Percentiles rank a stretch among this genome's conserved stretches.
phyloP scores from a whole-genome alignment of 495 filamentous ascomycete genomes.

The Trichoderma virens region DNA sequence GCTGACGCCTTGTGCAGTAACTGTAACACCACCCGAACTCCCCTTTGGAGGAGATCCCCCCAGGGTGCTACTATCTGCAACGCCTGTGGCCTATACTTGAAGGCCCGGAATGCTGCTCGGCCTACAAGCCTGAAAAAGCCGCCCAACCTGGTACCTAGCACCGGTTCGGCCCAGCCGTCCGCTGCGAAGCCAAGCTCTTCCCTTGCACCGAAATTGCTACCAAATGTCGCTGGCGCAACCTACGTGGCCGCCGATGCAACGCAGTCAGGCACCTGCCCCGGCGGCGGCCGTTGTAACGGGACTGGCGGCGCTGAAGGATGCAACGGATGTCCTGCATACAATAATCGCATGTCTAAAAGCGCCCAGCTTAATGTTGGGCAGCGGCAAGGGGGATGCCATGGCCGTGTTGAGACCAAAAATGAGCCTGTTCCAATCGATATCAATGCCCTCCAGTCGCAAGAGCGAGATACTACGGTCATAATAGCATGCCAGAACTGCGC shows the following conservation, averaged over 20 bases:
- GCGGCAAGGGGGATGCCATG: conserved; percentile 26
- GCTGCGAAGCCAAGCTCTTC: conserved; percentile 24
- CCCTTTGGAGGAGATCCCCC: conserved; percentile 89
- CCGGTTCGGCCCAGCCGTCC: conserved; percentile 24
- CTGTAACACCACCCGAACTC: conserved; percentile 86
- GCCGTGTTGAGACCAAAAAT: conserved; percentile 20
- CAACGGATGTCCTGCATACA: conserved; percentile 92
- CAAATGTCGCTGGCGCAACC: conserved; percentile 52
- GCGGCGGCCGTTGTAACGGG: conserved; percentile 91
- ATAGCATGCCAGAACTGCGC: conserved; percentile 96
- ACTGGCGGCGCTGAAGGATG: conserved; percentile 95
- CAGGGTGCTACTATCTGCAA: conserved; percentile 95
- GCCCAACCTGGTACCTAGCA: conserved; percentile 32
- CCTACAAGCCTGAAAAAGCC: conserved; percentile 81
- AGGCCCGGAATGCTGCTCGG: conserved; percentile 81
- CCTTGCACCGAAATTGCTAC: conserved; percentile 22
- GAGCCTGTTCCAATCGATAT: conserved; percentile 39
- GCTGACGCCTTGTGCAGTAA: conserved; percentile 51
- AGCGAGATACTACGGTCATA: conserved; percentile 56
- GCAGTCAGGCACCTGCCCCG: conserved; percentile 80
- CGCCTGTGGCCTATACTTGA: conserved; percentile 90
- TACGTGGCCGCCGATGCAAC: conserved; percentile 70
- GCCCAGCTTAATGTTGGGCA: conserved; percentile 57
- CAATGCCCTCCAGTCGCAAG: conserved; percentile 35
- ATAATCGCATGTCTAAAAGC: conserved; percentile 90